Base-by-base conservation (phyloP, 108 stramenopile genomes). In the Cylindrotheca fusiformis region DNA sequence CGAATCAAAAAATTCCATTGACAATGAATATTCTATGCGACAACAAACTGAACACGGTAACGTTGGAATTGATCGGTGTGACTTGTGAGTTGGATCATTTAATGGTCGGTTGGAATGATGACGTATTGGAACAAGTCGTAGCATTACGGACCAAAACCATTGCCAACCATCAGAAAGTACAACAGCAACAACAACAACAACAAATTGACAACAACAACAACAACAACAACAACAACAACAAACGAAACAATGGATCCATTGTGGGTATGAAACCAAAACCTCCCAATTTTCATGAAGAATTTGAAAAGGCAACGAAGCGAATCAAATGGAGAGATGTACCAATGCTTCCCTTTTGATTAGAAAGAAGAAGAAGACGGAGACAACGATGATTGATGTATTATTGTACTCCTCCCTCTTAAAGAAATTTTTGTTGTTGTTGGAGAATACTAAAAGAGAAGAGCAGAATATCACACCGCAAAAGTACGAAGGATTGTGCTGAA, bases 1-100 rank as follows among this genome's bases (percentile, higher is more conserved):
- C 56, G 49, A 58, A 63, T 22, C n/a, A n/a, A n/a, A 46, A 65
- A 47, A 65, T 70, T 18, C 72, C 68, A 6, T 20, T 60, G 28
- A 74, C 72, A 14, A 53, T 79, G 46, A 41, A 57, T 5, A 69
- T 79, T 26, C 25, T 79, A 58, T 79, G 78, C 44, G 72, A 79
- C 50, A 77, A 77, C 58, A 10, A 65, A 5, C 49, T 79, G 28
- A 48, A 79, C 57, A 32, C 41, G 1, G 71, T 59, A 60, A 67
- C 54, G 2, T 51, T 79, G 65, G 47, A 55, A 36, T 32, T 79
- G 23, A 25, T 65, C 20, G 78, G 72, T 19, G 22, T 67, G 4
- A 51, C 48, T n/a, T 79, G 78, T 52, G 56, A 45, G 17, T 20
- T 79, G 14, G 58, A 72, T 24, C 30, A 36, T 27, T 27, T 72